Evolutionary conservation across 371 early-diverging fungal species (phyloP).

Genomic region (Rhizopus arrhizus): DNA sequence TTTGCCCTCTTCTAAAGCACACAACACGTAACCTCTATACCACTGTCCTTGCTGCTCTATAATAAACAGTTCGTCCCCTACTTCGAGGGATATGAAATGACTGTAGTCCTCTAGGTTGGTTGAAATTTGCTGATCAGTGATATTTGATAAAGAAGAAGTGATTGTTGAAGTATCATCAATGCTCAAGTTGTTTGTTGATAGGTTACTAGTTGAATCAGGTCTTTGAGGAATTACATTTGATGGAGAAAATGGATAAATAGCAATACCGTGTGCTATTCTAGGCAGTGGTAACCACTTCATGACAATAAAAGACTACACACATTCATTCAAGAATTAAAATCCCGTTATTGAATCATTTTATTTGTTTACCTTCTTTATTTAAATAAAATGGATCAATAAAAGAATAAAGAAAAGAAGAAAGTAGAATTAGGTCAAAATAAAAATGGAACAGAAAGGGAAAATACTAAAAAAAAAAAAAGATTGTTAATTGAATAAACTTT

Average conservation of each 20-base stretch:
- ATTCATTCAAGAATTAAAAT: neutral
- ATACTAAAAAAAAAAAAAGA: neutral
- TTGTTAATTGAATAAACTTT: constrained; percentile 36
- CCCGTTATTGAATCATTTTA: neutral
- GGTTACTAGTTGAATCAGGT: constrained; percentile 26
- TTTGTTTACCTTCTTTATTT: neutral
- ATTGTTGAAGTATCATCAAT: constrained; percentile 35
- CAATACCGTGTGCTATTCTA: constrained; percentile 55
- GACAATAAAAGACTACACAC: constrained; percentile 1
- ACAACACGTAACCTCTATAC: constrained; percentile 70
- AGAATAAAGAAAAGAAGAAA: constrained; percentile 6
- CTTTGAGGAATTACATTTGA: constrained; percentile 24
- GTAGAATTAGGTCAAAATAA: constrained; percentile 11
- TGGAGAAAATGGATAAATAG: constrained; percentile 56
- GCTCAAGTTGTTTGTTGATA: neutral
- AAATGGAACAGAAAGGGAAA: constrained; percentile 6
- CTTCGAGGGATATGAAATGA: constrained; percentile 50
- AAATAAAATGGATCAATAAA: neutral
- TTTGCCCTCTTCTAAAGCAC: constrained; percentile 44
- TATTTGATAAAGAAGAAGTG: constrained; percentile 30
- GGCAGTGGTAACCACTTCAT: constrained; percentile 60
- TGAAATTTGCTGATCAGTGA: constrained; percentile 23
- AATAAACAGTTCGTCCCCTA: constrained; percentile 60
- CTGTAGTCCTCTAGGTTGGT: constrained; percentile 36
- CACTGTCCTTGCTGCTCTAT: constrained; percentile 61